Evolutionary conservation across 2,329 filamentous ascomycete genomes (phyloP), one percentile per base, ranked within the genome.

Genomic region (Fusarium cyanostomum): DNA sequence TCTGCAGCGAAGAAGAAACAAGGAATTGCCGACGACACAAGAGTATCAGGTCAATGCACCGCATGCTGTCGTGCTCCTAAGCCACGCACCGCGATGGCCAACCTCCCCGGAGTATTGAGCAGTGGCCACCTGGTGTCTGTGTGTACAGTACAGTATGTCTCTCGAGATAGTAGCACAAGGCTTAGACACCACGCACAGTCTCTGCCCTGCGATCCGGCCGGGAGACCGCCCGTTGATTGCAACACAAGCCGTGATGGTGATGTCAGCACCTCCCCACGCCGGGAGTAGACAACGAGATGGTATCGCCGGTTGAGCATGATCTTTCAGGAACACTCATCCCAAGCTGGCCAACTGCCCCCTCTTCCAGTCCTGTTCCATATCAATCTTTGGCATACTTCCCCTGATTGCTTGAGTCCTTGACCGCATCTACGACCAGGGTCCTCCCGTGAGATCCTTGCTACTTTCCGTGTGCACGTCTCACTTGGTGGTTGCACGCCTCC

Each of bases 381-480:
- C 55, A 57, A 62, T 52, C 48, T 70, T 58, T 52, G 30, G 15
- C 56, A 21, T 43, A 41, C 61, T 43, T 43, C 61, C 61, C 59
- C 58, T 58, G 56, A 62, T 56, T 51, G 42, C 59, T 71, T 58
- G 56, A 62, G 54, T 51, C 39, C 59, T 71, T 71, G 67, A 67
- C 68, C 67, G 64, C 67, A 68, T 58, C 43, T 53, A 62, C 37
- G 42, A 56, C 52, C 56, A 53, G 57, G 64, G 57, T 56, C 59
- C 52, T 64, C 53, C 56, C 41, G 49, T 37, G 56, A 45, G 37
- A 66, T 56, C 69, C 69, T 66, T 52, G 69, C 54, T 57, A 56
- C 48, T 64, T 63, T 66, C 69, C 59, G 69, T 68, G 67, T 60
- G 69, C 69, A 71, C 69, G 69, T 71, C 67, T 70, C 69, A 68